Conservation (phyloP, 345 rosid species). For the Melaleuca quinquenervia region DNA sequence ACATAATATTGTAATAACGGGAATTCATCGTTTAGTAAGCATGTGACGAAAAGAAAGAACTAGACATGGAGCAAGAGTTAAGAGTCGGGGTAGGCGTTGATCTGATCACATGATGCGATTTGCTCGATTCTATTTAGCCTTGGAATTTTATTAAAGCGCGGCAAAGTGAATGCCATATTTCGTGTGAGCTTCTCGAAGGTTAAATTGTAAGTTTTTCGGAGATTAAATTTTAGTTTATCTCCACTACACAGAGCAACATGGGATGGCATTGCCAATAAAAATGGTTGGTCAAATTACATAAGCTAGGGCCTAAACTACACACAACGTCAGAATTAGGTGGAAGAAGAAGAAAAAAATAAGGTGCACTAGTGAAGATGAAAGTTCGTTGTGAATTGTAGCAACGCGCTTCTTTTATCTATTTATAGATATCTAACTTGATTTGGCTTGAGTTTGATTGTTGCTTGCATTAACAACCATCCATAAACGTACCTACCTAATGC, state of each 20-base stretch:
- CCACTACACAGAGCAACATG: fast-evolving
- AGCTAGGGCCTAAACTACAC: background rate
- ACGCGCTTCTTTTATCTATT: background rate
- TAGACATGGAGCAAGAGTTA: background rate
- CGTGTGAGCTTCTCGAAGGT: background rate
- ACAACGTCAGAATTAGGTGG: background rate
- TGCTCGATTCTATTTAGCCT: background rate
- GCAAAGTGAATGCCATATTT: background rate
- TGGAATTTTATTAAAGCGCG: background rate
- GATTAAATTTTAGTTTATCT: background rate
- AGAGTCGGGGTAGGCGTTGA: background rate
- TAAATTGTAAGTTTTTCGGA: too few relatives aligned
- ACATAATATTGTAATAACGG: background rate
- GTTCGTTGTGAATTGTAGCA: background rate
- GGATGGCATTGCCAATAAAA: background rate
- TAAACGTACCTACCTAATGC: background rate
- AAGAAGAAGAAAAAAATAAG: background rate
- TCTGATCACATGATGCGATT: fast-evolving
- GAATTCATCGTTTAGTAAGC: fast-evolving
- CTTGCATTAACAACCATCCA: background rate
- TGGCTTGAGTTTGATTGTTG: background rate
- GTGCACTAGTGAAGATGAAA: background rate
- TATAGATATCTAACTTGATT: background rate
- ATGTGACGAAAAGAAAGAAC: background rate
- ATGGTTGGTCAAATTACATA: background rate